A percentile compares a stretch with the other conserved stretches of the same genome.
Conservation (phyloP, 1,284 basidiomycete genomes). For the Puccinia triticina region DNA sequence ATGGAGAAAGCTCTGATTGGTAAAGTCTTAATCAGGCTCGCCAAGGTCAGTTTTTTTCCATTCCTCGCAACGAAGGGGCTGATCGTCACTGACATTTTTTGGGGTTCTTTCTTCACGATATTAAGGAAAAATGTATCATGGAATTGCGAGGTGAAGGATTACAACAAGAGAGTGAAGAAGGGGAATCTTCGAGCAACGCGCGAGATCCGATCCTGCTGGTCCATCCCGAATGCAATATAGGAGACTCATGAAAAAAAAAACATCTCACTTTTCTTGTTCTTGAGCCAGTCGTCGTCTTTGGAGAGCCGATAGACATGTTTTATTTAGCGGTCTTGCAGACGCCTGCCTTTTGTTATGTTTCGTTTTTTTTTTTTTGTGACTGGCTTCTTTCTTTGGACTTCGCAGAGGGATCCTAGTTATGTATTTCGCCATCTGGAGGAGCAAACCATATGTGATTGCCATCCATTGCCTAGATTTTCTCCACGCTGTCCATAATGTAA, state of each 20-base stretch:
- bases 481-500: too few relatives aligned
- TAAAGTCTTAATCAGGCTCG: constrained; percentile 84
- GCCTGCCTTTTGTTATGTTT: background rate
- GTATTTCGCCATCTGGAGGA: too few relatives aligned
- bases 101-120: background rate
- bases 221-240: constrained; percentile 50
- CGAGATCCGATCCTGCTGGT: constrained; percentile 30
- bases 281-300: background rate
- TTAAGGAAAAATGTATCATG: constrained; percentile 80
- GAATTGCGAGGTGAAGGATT: constrained; percentile 74
- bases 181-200: background rate
- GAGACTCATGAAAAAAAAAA: constrained; percentile 13
- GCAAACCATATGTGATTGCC: too few relatives aligned
- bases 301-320: background rate
- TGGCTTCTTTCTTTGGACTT: background rate
- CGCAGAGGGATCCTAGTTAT: background rate
- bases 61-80: background rate
- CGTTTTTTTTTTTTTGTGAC: background rate
- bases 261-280: background rate
- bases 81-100: constrained; percentile 10
- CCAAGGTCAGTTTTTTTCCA: constrained; percentile 76
- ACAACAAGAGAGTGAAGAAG: constrained; percentile 38
- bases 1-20: constrained; percentile 85
- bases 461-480: too few relatives aligned
- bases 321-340: background rate